Conservation (phyloP, 1,139 yeast species). For the Sugiyamaella japonica region DNA sequence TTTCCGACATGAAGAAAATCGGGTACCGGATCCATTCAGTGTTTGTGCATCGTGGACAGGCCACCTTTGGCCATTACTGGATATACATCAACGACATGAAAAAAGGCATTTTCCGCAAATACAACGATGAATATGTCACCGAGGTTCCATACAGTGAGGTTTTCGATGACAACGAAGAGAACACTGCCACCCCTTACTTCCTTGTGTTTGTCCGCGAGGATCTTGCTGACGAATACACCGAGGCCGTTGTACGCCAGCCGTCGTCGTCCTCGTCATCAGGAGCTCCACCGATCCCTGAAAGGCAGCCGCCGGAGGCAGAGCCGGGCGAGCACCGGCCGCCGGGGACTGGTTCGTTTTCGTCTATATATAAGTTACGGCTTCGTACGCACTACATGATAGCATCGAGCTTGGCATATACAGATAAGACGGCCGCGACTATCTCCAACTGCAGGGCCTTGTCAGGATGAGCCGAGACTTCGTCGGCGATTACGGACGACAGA, state of each 20-base stretch:
- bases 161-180: conserved; percentile 54
- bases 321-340: no score
- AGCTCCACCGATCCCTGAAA: background rate
- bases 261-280: conserved; percentile 1
- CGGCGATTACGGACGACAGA: conserved; percentile 63
- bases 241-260: conserved; percentile 48
- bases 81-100: conserved; percentile 79
- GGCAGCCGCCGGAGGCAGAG: no score
- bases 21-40: conserved; percentile 88
- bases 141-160: conserved; percentile 78
- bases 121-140: conserved; percentile 87
- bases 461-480: conserved; percentile 59
- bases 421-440: conserved; percentile 79
- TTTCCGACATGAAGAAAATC: conserved; percentile 55
- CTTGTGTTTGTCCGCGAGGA: conserved; percentile 77
- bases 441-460: conserved; percentile 75
- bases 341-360: no score
- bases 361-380: background rate
- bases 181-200: conserved; percentile 92
- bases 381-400: conserved; percentile 32
- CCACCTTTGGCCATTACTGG: conserved; percentile 97
- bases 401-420: conserved; percentile 42
- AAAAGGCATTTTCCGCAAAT: conserved; percentile 71
- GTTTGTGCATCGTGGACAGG: conserved; percentile 94
- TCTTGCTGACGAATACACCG: conserved; percentile 56